Conservation (phyloP, 139 green algal species). For the Edaphochlamys debaryana region DNA sequence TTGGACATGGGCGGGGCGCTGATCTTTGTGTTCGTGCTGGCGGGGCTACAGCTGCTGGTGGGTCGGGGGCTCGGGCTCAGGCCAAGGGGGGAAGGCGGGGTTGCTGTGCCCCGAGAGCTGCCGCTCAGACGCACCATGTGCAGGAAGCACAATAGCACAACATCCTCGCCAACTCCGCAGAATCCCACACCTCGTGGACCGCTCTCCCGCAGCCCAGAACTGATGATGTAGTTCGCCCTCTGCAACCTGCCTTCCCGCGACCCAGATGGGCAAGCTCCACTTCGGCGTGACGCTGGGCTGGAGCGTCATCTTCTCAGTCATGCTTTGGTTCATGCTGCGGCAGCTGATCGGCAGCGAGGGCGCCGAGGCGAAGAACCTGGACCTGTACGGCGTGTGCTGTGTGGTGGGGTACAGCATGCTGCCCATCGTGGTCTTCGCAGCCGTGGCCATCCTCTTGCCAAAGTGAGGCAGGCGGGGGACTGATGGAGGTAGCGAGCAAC, state of each 20-base stretch:
- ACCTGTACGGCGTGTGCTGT: constrained; percentile 90
- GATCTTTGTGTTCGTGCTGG: constrained; percentile 83
- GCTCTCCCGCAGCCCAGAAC: not conserved
- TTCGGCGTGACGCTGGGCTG: constrained; percentile 96
- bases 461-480: constrained; percentile 51
- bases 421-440: constrained; percentile 79
- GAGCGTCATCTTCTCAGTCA: constrained; percentile 80
- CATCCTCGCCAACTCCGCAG: too few species aligned
- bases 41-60: constrained; percentile 88
- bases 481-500: too few species aligned
- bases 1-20: constrained; percentile 93
- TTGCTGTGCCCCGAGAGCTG: not conserved
- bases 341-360: constrained; percentile 57
- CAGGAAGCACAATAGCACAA: too few species aligned
- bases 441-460: constrained; percentile 78
- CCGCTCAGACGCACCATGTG: too few species aligned
- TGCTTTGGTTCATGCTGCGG: constrained; percentile 81
- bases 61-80: not conserved
- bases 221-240: too few species aligned
- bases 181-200: too few species aligned
- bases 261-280: constrained; percentile 90
- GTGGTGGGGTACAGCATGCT: constrained; percentile 92
- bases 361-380: constrained; percentile 65
- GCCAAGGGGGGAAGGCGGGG: not conserved
- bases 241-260: not conserved